Conservation (phyloP, 768 basidiomycete species). For the Russula sp. region DNA sequence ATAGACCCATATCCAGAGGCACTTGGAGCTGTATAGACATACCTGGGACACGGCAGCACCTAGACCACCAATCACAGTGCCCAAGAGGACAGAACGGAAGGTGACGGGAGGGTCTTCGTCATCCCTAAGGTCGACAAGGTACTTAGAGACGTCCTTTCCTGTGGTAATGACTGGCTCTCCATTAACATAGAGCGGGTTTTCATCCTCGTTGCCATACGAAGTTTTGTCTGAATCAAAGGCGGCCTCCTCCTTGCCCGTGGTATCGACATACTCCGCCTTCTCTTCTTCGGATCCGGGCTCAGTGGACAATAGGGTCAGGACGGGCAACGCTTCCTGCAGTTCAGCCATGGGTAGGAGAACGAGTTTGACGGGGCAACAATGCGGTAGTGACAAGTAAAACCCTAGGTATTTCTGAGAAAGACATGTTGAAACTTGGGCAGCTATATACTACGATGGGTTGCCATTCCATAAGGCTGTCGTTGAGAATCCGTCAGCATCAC, state of each 20-base stretch:
- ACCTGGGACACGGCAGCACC: conserved; percentile 53
- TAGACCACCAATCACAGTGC: conserved; percentile 48
- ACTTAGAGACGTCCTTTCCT: conserved; percentile 46
- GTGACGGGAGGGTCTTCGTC: conserved; percentile 48
- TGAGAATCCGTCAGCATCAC: too few relatives aligned
- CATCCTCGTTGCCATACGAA: background rate
- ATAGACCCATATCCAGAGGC: background rate
- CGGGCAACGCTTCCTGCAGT: background rate
- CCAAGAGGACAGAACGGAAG: conserved; percentile 48
- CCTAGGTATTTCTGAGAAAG: background rate
- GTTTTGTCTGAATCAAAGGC: background rate
- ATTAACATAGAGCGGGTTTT: background rate
- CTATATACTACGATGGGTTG: too few relatives aligned
- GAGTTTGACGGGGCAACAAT: background rate
- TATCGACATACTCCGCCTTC: background rate
- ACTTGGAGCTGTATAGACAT: conserved; percentile 4
- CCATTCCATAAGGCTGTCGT: too few relatives aligned
- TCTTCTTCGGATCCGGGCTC: background rate
- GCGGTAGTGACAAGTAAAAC: background rate
- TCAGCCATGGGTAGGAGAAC: background rate
- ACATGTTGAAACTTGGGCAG: too few relatives aligned
- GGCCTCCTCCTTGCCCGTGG: background rate
- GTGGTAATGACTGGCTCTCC: conserved; percentile 26
- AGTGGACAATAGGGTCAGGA: background rate
- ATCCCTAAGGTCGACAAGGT: conserved; percentile 51